phyloP scores from a whole-genome alignment of 139 green algal genomes.

The Chlamydomonas incerta region DNA sequence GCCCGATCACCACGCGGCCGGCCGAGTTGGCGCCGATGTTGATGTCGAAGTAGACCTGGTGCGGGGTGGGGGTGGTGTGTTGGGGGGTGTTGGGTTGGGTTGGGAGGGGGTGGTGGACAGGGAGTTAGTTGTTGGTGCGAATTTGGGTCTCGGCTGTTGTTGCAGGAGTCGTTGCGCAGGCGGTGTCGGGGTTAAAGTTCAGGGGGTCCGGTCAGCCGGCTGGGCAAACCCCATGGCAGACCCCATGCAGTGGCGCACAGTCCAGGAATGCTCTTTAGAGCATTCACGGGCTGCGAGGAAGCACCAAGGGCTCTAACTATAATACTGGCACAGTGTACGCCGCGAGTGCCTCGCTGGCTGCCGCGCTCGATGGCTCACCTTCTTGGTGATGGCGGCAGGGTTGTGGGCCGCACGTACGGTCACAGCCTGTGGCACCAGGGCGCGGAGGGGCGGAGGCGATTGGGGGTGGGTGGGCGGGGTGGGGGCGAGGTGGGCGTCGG shows the following conservation, averaged over 20 bases:
- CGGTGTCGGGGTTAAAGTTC: too few relatives aligned
- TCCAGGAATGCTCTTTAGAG: too few relatives aligned
- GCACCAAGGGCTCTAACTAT: too few relatives aligned
- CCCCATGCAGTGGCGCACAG: too few relatives aligned
- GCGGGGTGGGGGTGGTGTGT: background rate
- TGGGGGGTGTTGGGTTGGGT: background rate
- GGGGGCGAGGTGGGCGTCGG: background rate
- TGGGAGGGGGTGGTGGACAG: background rate
- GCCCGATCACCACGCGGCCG: slow-evolving; percentile 80
- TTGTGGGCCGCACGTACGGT: slow-evolving; percentile 51
- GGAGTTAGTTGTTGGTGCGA: background rate
- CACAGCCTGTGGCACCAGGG: slow-evolving; percentile 11
- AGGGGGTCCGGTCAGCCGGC: too few relatives aligned
- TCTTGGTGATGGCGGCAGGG: slow-evolving; percentile 55
- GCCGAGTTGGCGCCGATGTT: slow-evolving; percentile 58
- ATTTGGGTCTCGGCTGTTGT: too few relatives aligned
- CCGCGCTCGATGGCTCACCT: slow-evolving; percentile 39
- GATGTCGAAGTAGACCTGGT: slow-evolving; percentile 83
- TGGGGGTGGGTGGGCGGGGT: background rate
- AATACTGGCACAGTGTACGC: too few relatives aligned
- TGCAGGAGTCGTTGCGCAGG: too few relatives aligned
- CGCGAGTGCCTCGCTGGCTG: too few relatives aligned
- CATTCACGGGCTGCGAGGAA: too few relatives aligned
- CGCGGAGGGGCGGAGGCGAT: background rate
- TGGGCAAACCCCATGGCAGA: too few relatives aligned